Percentiles rank a stretch among this genome's conserved stretches.
Evolutionary conservation across 768 basidiomycete genomes (phyloP).

Genomic region (Russula compacta): DNA sequence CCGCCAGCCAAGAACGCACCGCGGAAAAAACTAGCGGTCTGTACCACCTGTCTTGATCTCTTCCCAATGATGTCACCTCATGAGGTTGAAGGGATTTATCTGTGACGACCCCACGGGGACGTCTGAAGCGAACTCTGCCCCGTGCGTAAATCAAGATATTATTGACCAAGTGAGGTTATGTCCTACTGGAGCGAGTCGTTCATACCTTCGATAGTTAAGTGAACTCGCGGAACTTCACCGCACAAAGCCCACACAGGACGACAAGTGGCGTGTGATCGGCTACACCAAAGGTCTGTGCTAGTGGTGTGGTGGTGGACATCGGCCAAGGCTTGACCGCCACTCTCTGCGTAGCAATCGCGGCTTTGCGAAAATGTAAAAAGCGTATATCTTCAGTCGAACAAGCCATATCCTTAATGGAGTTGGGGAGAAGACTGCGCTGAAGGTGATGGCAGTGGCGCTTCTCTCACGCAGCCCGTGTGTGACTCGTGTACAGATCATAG

Average conservation of each 20-base stretch:
- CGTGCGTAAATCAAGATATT: conserved; percentile 60
- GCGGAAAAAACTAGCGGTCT: neutral
- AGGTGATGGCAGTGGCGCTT: conserved; percentile 33
- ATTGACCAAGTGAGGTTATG: conserved; percentile 50
- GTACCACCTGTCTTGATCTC: neutral
- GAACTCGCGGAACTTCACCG: conserved; percentile 60
- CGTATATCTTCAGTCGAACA: conserved; percentile 51
- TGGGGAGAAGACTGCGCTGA: conserved; percentile 66
- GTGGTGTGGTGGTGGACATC: neutral
- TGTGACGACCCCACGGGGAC: conserved; percentile 43
- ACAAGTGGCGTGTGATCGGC: conserved; percentile 57
- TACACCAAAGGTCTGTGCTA: conserved; percentile 53
- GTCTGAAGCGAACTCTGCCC: conserved; percentile 19
- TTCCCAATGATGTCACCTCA: neutral
- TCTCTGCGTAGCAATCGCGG: conserved; percentile 42
- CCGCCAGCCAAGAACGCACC: neutral
- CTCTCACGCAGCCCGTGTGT: neutral
- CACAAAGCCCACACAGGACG: conserved; percentile 48
- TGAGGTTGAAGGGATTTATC: conserved; percentile 44
- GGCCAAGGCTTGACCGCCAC: neutral
- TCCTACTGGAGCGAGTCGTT: neutral
- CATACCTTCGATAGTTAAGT: conserved; percentile 38
- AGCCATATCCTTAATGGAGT: conserved; percentile 53
- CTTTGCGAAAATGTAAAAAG: conserved; percentile 44
- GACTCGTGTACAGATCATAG: conserved; percentile 50